These are phyloP conservation scores for Inga oerstediana DNA, from an alignment of 306 rosid genomes.

Conservation along the genomic window DNA sequence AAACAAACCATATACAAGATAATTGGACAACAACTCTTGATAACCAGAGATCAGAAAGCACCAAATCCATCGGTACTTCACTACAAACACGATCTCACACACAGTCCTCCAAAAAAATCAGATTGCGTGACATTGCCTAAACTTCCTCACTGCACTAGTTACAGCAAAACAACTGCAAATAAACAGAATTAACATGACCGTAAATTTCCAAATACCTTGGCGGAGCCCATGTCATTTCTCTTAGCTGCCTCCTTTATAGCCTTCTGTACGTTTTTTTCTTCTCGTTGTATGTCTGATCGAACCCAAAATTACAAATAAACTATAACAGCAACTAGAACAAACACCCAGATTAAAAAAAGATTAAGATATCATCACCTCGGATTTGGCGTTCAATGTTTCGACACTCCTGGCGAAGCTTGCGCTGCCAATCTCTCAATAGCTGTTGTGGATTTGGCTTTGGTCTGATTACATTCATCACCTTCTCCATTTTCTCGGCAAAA, in stretches of 20 bases:
- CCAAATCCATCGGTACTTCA: not conserved
- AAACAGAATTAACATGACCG: slow-evolving; percentile 9
- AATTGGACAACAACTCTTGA: not conserved
- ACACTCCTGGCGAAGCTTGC: slow-evolving; percentile 89
- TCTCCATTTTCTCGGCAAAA: slow-evolving; percentile 59
- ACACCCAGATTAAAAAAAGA: slow-evolving; percentile 20
- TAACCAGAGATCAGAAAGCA: not conserved
- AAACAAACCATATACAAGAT: not conserved
- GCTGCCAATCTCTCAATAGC: slow-evolving; percentile 82
- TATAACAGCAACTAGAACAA: not conserved
- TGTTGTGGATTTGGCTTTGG: slow-evolving; percentile 79
- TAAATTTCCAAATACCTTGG: slow-evolving; percentile 59
- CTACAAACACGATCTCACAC: slow-evolving; percentile 7
- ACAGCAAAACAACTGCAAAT: not conserved
- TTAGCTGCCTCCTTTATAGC: slow-evolving; percentile 93
- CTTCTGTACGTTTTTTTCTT: slow-evolving; percentile 86
- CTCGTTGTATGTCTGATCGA: slow-evolving; percentile 80
- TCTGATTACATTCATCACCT: slow-evolving; percentile 68
- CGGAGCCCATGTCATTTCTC: slow-evolving; percentile 95
- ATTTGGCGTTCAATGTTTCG: slow-evolving; percentile 91
- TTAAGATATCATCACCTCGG: slow-evolving; percentile 52
- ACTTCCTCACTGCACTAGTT: not conserved
- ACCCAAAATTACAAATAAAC: slow-evolving; percentile 15
- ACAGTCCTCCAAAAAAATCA: slow-evolving; percentile 16
- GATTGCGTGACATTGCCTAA: slow-evolving; percentile 20